phyloP scores from a whole-genome alignment of 805 yeast genomes.

The Myxozyma geophila region DNA sequence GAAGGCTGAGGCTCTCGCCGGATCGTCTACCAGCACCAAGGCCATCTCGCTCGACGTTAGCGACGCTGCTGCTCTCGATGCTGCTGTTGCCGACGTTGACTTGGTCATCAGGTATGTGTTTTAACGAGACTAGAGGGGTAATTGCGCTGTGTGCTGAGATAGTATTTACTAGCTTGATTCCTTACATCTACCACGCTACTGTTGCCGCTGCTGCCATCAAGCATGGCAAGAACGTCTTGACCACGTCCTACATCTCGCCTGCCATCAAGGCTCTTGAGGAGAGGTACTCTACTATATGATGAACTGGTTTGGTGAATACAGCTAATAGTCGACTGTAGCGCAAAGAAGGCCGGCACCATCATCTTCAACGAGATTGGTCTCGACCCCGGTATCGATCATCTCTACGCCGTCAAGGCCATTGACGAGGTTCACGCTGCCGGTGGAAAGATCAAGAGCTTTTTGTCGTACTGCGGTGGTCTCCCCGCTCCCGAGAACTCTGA shows the following conservation, averaged over 20 bases:
- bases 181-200: constrained; percentile 89
- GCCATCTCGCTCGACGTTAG: constrained; percentile 90
- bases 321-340: constrained; percentile 40
- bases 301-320: neutral
- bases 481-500: constrained; percentile 98
- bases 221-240: constrained; percentile 78
- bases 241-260: constrained; percentile 90
- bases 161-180: constrained; percentile 59
- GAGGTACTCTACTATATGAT: constrained; percentile 9
- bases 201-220: constrained; percentile 94
- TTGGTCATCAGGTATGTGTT: constrained; percentile 70
- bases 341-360: constrained; percentile 91
- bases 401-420: constrained; percentile 97
- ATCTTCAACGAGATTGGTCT: constrained; percentile 99
- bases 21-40: constrained; percentile 59
- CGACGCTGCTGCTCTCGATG: constrained; percentile 76
- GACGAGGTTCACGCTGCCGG: constrained; percentile 91
- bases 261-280: constrained; percentile 35
- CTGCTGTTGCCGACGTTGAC: constrained; percentile 75
- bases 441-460: constrained; percentile 92
- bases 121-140: neutral
- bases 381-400: constrained; percentile 98
- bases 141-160: neutral
- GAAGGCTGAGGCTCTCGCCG: constrained; percentile 87
- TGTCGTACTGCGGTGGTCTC: constrained; percentile 97